phyloP scores from a whole-genome alignment of 1,284 basidiomycete genomes.

The Heterobasidion occidentale region DNA sequence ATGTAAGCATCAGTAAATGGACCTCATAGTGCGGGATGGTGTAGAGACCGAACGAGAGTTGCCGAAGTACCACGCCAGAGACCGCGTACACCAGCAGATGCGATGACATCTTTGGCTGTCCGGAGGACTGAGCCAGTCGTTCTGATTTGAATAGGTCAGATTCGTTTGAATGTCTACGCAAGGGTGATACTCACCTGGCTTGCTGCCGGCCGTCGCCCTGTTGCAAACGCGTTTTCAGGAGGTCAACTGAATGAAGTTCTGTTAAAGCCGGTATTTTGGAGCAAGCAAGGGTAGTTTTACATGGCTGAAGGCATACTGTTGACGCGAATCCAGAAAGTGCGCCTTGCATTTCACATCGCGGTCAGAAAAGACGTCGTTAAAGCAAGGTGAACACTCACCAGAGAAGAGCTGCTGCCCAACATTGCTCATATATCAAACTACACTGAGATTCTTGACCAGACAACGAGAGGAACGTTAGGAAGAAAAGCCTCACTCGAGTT shows the following conservation, averaged over 20 bases:
- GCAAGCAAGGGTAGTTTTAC: slow-evolving; percentile 24
- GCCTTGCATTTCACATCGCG: slow-evolving; percentile 30
- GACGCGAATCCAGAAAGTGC: slow-evolving; percentile 71
- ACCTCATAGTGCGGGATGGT: background rate
- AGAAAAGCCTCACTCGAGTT: background rate
- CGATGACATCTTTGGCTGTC: slow-evolving; percentile 53
- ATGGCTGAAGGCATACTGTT: slow-evolving; percentile 69
- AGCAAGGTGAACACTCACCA: slow-evolving; percentile 31
- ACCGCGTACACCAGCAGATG: slow-evolving; percentile 54
- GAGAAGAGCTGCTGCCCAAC: slow-evolving; percentile 67
- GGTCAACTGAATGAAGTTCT: slow-evolving; percentile 51
- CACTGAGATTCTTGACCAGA: background rate
- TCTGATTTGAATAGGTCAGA: slow-evolving; percentile 16
- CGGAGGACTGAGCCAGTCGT: slow-evolving; percentile 33
- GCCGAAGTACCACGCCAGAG: slow-evolving; percentile 86
- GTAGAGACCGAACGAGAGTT: slow-evolving; percentile 61
- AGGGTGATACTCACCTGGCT: slow-evolving; percentile 21
- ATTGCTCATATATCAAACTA: slow-evolving; percentile 45
- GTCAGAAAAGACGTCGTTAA: background rate
- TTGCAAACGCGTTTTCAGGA: slow-evolving; percentile 84
- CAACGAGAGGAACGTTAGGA: background rate
- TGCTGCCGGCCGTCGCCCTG: slow-evolving; percentile 48
- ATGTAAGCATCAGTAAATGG: background rate
- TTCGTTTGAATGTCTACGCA: background rate
- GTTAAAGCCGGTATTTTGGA: no score